Percentiles rank a stretch among this genome's conserved stretches.
These are phyloP conservation scores for Stromatinia cepivora DNA, from an alignment of 2,329 filamentous ascomycete species.

Conservation along the genomic window DNA sequence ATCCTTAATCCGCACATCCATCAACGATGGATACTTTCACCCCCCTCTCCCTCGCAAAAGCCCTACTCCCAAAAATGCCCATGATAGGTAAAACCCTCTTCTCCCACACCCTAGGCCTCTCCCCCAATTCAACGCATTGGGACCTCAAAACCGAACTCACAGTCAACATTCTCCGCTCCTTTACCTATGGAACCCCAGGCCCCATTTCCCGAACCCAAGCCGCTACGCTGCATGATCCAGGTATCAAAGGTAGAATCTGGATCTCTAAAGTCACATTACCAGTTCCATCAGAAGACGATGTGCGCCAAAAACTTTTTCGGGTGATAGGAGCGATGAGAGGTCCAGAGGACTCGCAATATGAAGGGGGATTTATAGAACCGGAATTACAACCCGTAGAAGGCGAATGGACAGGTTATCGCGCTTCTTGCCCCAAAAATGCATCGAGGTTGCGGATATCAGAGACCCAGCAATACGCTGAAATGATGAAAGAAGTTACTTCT, in stretches of 20 bases:
- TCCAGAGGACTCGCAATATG: constrained; percentile 25
- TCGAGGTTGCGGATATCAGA: constrained; percentile 59
- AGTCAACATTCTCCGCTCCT: constrained; percentile 67
- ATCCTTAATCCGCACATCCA: neutral
- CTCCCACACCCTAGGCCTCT: constrained; percentile 64
- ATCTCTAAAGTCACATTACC: constrained; percentile 68
- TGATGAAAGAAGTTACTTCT: constrained; percentile 67
- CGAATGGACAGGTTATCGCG: constrained; percentile 75
- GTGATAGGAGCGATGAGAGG: constrained; percentile 56
- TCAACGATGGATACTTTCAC: constrained; percentile 40
- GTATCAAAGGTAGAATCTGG: constrained; percentile 80
- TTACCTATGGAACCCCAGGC: constrained; percentile 47
- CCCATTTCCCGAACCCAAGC: constrained; percentile 63
- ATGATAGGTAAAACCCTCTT: constrained; percentile 61
- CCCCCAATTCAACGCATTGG: constrained; percentile 71
- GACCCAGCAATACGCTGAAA: constrained; percentile 60
- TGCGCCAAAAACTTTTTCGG: constrained; percentile 57
- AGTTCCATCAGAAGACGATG: constrained; percentile 54
- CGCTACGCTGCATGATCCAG: constrained; percentile 59
- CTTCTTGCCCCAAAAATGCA: constrained; percentile 51
- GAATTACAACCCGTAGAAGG: constrained; percentile 60
- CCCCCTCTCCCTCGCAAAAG: constrained; percentile 33
- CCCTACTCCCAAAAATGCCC: constrained; percentile 55
- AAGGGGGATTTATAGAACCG: constrained; percentile 48
- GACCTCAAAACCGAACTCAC: constrained; percentile 74